Conservation (phyloP, 306 rosid species). For the Citrullus amarus region DNA sequence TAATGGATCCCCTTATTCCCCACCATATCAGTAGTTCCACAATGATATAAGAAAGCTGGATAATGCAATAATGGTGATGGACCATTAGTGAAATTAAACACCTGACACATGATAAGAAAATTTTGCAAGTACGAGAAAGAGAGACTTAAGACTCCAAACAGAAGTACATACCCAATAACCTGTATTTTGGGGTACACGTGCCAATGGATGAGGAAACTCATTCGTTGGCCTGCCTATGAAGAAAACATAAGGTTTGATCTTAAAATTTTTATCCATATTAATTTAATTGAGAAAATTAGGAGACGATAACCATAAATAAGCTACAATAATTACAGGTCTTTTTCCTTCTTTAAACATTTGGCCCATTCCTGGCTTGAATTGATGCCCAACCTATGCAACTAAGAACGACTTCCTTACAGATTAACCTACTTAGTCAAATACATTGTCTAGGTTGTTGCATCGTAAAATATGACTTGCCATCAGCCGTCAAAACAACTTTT, state of each 20-base stretch:
- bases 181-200: constrained; percentile 85
- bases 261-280: neutral
- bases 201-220: constrained; percentile 90
- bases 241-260: constrained; percentile 12
- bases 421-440: neutral
- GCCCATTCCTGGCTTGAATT: neutral
- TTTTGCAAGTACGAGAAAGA: constrained; percentile 3
- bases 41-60: constrained; percentile 77
- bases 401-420: neutral
- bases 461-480: neutral
- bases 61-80: constrained; percentile 22
- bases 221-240: constrained; percentile 77
- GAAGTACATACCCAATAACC: constrained; percentile 77
- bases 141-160: neutral
- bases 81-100: constrained; percentile 13
- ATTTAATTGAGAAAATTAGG: neutral
- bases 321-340: neutral
- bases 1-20: constrained; percentile 79
- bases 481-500: neutral
- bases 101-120: constrained; percentile 18
- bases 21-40: constrained; percentile 95
- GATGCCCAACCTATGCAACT: neutral
- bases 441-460: neutral
- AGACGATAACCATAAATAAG: neutral
- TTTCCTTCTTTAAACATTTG: neutral